Conservation (phyloP, 169 alveolate genomes). For the Eimeria zaria region DNA sequence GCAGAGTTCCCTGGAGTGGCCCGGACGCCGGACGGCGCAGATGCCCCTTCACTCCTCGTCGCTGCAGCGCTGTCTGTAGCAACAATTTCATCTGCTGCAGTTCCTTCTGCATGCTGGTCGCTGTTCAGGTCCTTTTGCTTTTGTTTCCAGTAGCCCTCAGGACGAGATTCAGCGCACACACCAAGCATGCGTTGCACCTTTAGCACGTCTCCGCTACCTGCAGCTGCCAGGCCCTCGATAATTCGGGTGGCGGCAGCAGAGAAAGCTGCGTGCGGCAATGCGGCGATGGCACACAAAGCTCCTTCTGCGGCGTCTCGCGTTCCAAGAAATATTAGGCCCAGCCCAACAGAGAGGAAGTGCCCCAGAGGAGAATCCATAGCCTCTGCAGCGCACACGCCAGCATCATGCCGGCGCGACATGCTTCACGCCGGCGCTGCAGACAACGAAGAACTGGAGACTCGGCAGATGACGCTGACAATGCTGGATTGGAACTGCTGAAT, state of each 20-base stretch:
- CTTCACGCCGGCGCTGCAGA: neutral
- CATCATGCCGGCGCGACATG: neutral
- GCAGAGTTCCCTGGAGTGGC: constrained; percentile 68
- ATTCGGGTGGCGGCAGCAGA: constrained; percentile 82
- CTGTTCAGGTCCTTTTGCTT: constrained; percentile 81
- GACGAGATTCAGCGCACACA: constrained; percentile 79
- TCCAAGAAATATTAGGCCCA: constrained; percentile 97
- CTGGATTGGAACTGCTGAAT: neutral
- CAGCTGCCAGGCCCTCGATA: constrained; percentile 96
- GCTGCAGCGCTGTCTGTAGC: constrained; percentile 46
- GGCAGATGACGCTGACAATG: neutral
- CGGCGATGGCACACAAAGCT: constrained; percentile 93
- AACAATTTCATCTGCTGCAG: neutral
- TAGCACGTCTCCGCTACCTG: constrained; percentile 99
- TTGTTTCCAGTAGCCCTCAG: constrained; percentile 77
- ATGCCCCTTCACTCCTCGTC: constrained; percentile 9
- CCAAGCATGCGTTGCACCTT: constrained; percentile 97
- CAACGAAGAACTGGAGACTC: neutral
- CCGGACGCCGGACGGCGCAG: constrained; percentile 82
- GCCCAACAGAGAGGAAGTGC: constrained; percentile 90
- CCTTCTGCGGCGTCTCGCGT: constrained; percentile 96
- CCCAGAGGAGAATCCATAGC: constrained; percentile 83
- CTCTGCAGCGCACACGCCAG: constrained; percentile 49
- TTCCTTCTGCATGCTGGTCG: constrained; percentile 74
- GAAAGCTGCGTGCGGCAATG: constrained; percentile 88